Conservation (phyloP, 2,329 filamentous ascomycete genomes). For the Exophiala dermatitidis region DNA sequence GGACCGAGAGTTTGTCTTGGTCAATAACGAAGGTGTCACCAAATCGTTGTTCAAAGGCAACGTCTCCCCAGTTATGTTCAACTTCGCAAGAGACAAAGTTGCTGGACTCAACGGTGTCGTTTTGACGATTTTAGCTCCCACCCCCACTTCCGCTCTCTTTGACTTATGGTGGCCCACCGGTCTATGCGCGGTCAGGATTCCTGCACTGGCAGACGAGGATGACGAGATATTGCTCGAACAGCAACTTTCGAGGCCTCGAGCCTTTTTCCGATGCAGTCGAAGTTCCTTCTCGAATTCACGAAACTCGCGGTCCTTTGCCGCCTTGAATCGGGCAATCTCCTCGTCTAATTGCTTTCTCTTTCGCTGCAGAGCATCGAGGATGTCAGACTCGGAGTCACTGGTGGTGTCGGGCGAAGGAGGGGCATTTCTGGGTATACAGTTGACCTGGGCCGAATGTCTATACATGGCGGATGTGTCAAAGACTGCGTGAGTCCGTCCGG, state of each 20-base stretch:
- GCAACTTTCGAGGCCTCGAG: slow-evolving; percentile 1
- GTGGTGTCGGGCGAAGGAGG: slow-evolving; percentile 19
- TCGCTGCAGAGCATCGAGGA: slow-evolving; percentile 22
- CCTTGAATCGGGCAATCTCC: slow-evolving; percentile 26
- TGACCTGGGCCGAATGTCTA: slow-evolving; percentile 17
- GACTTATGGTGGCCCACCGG: slow-evolving; percentile 1
- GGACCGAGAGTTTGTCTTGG: slow-evolving; percentile 4
- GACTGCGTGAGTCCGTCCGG: not conserved
- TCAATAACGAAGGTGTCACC: slow-evolving; percentile 10
- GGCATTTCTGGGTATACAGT: slow-evolving; percentile 12
- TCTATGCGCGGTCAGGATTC: slow-evolving; percentile 10
- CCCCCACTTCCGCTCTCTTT: slow-evolving; percentile 8
- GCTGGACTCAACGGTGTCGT: slow-evolving; percentile 17
- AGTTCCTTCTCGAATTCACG: slow-evolving; percentile 26
- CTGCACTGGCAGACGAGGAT: slow-evolving; percentile 1
- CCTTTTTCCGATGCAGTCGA: slow-evolving; percentile 13
- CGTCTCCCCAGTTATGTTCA: slow-evolving; percentile 23
- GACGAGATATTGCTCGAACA: slow-evolving; percentile 4
- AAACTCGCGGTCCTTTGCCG: slow-evolving; percentile 27
- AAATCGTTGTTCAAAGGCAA: slow-evolving; percentile 13
- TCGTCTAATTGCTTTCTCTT: slow-evolving; percentile 27
- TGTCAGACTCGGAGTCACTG: slow-evolving; percentile 20
- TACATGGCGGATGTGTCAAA: slow-evolving; percentile 13
- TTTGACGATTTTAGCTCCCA: slow-evolving; percentile 14
- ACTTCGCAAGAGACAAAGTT: slow-evolving; percentile 22